Evolutionary conservation across 1,284 basidiomycete genomes (phyloP), one percentile per base, ranked within the genome.

Genomic region (Apiotrichum sp.): DNA sequence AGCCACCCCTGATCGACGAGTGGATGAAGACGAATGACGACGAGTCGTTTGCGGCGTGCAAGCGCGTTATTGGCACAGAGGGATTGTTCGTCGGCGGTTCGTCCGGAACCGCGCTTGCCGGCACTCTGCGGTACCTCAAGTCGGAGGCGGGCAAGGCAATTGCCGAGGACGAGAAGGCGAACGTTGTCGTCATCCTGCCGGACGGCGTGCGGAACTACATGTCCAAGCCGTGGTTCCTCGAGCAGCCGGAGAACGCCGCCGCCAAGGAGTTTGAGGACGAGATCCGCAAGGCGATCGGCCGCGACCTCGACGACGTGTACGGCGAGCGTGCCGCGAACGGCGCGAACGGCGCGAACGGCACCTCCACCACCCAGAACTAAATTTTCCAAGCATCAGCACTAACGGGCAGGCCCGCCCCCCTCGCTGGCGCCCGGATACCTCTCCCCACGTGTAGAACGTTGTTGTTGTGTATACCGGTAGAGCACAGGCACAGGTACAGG

Each of bases 151-250:
- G 92, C 1, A 79, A 78, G 68, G 49, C 58, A 4, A 78, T 90
- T 43, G 89, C 87, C 0, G 76, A 83, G 56, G 84, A 86, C 13
- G 79, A 82, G 52, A 87, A 86, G 7, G 81, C 82, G 70, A 98
- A 98, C 69, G 91, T 96, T 5, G 88, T 98, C 0, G 80, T 98
- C 4, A 69, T 98, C 41, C 77, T 96, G 43, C 85, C 95, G 32
- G 95, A 98, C 70, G 89, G 91, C 3, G 85, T 97, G 56, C 83
- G 93, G 59, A 98, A 98, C 75, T 98, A 98, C 75, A 95, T 98
- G 84, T 89, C 88, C 77, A 96, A 95, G 60, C 62, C 66, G 10
- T 76, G 74, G 74, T 75, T 76, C 66, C 59, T 76, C 14, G 62
- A 63, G 33, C 56, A 60, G 51, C 40, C 39, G 9, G 56, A 47